Percentiles rank a stretch among this genome's conserved stretches.
Conservation (phyloP, 345 rosid genomes). For the Linum usitatissimum region DNA sequence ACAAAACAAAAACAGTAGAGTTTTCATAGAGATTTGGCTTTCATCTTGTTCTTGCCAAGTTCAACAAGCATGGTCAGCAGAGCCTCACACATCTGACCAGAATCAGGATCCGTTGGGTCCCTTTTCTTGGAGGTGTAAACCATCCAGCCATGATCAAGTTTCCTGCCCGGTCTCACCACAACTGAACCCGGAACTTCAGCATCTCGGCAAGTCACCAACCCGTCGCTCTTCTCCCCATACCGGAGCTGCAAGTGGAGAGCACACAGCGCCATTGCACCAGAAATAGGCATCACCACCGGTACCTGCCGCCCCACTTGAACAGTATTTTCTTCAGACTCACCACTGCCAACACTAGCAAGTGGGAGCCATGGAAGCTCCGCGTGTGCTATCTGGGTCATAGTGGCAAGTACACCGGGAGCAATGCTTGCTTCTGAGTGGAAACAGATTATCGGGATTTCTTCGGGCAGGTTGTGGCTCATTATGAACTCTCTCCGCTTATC, state of each 20-base stretch:
- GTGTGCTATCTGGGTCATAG: slow-evolving; percentile 57
- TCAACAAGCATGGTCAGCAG: slow-evolving; percentile 48
- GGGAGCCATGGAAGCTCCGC: slow-evolving; percentile 63
- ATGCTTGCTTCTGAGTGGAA: slow-evolving; percentile 50
- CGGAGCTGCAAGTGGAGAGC: slow-evolving; percentile 59
- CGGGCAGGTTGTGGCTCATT: slow-evolving; percentile 43
- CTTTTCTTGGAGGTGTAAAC: slow-evolving; percentile 40
- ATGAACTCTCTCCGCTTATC: slow-evolving; percentile 49
- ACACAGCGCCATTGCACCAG: slow-evolving; percentile 49
- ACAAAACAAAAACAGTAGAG: no score
- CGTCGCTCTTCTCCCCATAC: slow-evolving; percentile 64
- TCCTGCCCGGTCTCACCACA: slow-evolving; percentile 37
- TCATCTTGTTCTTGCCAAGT: slow-evolving; percentile 23
- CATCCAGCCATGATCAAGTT: slow-evolving; percentile 64
- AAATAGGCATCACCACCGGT: slow-evolving; percentile 44
- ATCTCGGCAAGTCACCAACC: slow-evolving; percentile 50
- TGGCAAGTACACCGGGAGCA: slow-evolving; percentile 43
- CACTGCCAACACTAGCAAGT: slow-evolving; percentile 24
- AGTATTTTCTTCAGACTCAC: slow-evolving; percentile 19
- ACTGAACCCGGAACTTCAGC: slow-evolving; percentile 64
- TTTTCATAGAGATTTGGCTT: no score
- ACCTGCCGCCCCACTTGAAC: slow-evolving; percentile 32
- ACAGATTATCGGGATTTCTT: slow-evolving; percentile 42
- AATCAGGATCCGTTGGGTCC: slow-evolving; percentile 36
- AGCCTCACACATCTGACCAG: slow-evolving; percentile 58